Evolutionary conservation across 208 protist genomes (phyloP).

Genomic region (Acanthamoeba divionensis): DNA sequence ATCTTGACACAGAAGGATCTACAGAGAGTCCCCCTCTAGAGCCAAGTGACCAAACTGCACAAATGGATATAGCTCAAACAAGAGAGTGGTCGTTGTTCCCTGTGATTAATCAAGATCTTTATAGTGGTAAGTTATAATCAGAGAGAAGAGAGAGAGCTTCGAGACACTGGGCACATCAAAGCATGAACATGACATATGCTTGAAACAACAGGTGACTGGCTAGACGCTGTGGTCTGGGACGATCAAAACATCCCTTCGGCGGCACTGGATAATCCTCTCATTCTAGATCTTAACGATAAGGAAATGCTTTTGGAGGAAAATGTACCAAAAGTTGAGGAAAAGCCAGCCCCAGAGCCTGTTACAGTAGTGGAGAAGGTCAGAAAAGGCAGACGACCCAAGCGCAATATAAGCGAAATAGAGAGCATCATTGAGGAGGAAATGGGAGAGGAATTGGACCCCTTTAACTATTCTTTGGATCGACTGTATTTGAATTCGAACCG

Average conservation of each 20-base stretch:
- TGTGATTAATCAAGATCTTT: neutral
- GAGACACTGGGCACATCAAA: neutral
- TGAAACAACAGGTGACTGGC: neutral
- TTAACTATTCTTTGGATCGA: conserved; percentile 46
- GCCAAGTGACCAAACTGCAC: no score
- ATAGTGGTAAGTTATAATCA: no score
- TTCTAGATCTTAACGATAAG: conserved; percentile 52
- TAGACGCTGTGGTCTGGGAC: conserved; percentile 42
- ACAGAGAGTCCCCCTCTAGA: no score
- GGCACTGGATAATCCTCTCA: neutral
- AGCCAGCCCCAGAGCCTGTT: neutral
- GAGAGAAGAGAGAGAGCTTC: no score
- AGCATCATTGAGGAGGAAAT: conserved; percentile 51
- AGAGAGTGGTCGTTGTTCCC: conserved; percentile 45
- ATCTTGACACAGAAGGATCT: neutral
- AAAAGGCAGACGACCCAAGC: neutral
- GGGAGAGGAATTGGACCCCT: conserved; percentile 39
- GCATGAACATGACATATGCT: neutral
- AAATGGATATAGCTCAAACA: neutral
- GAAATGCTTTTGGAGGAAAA: conserved; percentile 52
- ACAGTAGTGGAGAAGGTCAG: neutral
- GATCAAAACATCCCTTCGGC: conserved; percentile 9
- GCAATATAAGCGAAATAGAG: conserved; percentile 29
- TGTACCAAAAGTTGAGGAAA: neutral
- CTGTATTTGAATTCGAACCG: neutral